These are phyloP conservation scores for Cytospora mali DNA, from an alignment of 2,329 filamentous ascomycete species.

Conservation along the genomic window DNA sequence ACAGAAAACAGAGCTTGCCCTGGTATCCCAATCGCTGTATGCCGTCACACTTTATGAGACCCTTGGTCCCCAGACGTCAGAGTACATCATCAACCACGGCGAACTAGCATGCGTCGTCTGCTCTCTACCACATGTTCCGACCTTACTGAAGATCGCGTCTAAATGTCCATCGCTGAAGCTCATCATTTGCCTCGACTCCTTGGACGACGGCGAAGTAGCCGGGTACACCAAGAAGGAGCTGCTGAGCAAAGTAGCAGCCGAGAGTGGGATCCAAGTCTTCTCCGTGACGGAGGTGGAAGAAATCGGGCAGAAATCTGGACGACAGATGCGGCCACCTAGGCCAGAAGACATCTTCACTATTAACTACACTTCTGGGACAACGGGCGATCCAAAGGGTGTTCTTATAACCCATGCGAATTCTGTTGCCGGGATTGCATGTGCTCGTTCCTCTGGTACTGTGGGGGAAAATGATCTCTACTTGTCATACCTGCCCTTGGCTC, in stretches of 20 bases:
- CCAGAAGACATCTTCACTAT: slow-evolving; percentile 83
- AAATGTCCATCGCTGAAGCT: slow-evolving; percentile 80
- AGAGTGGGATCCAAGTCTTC: slow-evolving; percentile 76
- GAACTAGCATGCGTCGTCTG: slow-evolving; percentile 74
- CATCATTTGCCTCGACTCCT: slow-evolving; percentile 82
- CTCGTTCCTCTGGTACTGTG: slow-evolving; percentile 58
- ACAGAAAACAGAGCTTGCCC: slow-evolving; percentile 70
- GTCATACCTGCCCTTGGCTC: slow-evolving; percentile 90
- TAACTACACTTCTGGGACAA: slow-evolving; percentile 89
- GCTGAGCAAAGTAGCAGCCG: slow-evolving; percentile 72
- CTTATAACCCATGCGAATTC: slow-evolving; percentile 81
- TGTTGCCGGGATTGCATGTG: slow-evolving; percentile 69
- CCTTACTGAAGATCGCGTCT: slow-evolving; percentile 77
- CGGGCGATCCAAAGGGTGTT: slow-evolving; percentile 80
- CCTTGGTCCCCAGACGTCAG: slow-evolving; percentile 84
- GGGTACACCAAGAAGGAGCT: slow-evolving; percentile 80
- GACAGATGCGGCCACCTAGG: slow-evolving; percentile 70
- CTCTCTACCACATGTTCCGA: slow-evolving; percentile 78
- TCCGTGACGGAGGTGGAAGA: slow-evolving; percentile 81
- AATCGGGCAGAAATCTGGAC: slow-evolving; percentile 71
- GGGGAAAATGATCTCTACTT: slow-evolving; percentile 63
- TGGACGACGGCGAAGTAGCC: slow-evolving; percentile 76
- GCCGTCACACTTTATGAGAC: slow-evolving; percentile 97
- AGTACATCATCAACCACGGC: slow-evolving; percentile 95
- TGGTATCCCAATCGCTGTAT: slow-evolving; percentile 84